Evolutionary conservation across 345 rosid genomes (phyloP), one percentile per base, ranked within the genome.

Genomic region (Firmiana major): DNA sequence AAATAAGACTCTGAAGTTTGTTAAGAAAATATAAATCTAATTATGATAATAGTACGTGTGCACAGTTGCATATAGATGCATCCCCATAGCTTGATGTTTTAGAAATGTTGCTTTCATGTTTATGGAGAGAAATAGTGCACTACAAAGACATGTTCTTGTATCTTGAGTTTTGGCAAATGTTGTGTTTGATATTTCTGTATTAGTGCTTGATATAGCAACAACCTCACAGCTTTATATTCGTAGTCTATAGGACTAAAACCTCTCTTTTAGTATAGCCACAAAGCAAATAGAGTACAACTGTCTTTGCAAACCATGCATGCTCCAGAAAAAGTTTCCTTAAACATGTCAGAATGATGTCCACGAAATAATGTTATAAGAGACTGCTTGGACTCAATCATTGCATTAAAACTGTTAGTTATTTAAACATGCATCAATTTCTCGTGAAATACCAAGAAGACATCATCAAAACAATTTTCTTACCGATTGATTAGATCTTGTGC

Each of bases 401-500:
- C 66, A 54, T 36, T 54, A 10, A 3, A 13, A 73, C 66, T 36
- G 73, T 13, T 17, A 75, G 63, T 45, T 45, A 51, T 34, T 49
- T 31, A 19, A 28, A 63, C 28, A 16, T 48, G 49, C 6, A 31
- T 21, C 16, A 13, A 76, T 65, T 34, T 36, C 45, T 76, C 73
- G 6, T 1, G 63, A 57, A 13, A 75, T 75, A 38, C 48, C 19
- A 59, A 54, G 4, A 21, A 13, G 31, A 28, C 9, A 74, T 51
- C 17, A 80, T 58, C 19, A 42, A 15, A 60, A 31, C 43, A 75
- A 60, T 46, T 58, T 22, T 76, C 89, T 86, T 83, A 94, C 99
- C 94, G 86, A 76, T 97, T 89, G 79, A 97, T 88, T 49, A 97
- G 87, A 89, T 94, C 97, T 38, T 85, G 84, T 82, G 97, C 93